A percentile compares a stretch with the other conserved stretches of the same genome.
Conservation (phyloP, 768 basidiomycete genomes). For the Tremella mesenterica region DNA sequence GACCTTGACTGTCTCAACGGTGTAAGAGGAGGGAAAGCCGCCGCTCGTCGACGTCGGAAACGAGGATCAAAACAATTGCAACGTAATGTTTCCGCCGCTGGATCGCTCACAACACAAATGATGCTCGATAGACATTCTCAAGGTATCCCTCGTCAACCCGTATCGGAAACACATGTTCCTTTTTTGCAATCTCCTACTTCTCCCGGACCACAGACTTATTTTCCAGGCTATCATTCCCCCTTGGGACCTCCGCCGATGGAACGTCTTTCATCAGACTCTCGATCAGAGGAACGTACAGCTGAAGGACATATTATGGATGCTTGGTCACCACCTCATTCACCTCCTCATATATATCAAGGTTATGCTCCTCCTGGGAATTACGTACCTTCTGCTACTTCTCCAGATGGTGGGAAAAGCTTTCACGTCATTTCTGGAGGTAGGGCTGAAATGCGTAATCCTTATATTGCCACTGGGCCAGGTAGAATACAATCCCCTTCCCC, state of each 20-base stretch:
- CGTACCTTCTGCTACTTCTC: constrained; percentile 15
- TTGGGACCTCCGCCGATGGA: constrained; percentile 23
- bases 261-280: constrained; percentile 17
- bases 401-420: constrained; percentile 2
- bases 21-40: constrained; percentile 53
- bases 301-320: constrained; percentile 81
- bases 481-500: background rate
- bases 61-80: constrained; percentile 32
- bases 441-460: constrained; percentile 57
- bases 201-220: constrained; percentile 12
- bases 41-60: constrained; percentile 25
- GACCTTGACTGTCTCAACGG: constrained; percentile 63
- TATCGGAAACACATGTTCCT: constrained; percentile 16
- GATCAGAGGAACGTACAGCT: constrained; percentile 62
- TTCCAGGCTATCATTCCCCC: constrained; percentile 19
- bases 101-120: constrained; percentile 41
- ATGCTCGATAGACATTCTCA: constrained; percentile 42
- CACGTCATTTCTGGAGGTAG: background rate
- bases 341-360: constrained; percentile 2
- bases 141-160: constrained; percentile 17
- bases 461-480: constrained; percentile 41
- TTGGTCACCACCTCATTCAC: constrained; percentile 51
- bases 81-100: constrained; percentile 33
- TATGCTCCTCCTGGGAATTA: constrained; percentile 14
- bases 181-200: constrained; percentile 15